Evolutionary conservation across 768 basidiomycete species (phyloP).

Genomic region (Suillus lakei): DNA sequence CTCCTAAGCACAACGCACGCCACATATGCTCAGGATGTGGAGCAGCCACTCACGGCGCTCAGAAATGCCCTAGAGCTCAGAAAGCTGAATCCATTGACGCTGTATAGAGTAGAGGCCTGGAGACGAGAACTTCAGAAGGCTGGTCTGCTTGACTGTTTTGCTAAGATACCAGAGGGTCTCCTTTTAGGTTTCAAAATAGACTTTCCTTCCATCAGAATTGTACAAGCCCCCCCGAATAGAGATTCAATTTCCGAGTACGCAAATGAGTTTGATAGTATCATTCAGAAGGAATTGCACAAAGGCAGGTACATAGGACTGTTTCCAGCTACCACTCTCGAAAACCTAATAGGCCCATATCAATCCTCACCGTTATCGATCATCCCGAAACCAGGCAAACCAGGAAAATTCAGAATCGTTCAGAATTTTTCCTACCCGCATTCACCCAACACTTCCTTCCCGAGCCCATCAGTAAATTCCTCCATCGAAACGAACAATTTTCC

Average conservation of each 20-base stretch:
- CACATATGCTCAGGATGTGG: constrained; percentile 52
- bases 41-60: constrained; percentile 33
- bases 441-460: not conserved
- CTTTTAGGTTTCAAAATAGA: constrained; percentile 12
- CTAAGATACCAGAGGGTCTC: constrained; percentile 1
- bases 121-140: not conserved
- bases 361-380: constrained; percentile 30
- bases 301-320: constrained; percentile 21
- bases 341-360: constrained; percentile 21
- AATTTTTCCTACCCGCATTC: constrained; percentile 39
- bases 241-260: constrained; percentile 6
- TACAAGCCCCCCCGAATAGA: constrained; percentile 18
- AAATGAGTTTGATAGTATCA: not conserved
- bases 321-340: constrained; percentile 19
- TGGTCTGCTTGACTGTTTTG: not conserved
- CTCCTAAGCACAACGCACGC: constrained; percentile 19
- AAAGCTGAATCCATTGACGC: constrained; percentile 3
- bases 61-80: constrained; percentile 14
- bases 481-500: constrained; percentile 41
- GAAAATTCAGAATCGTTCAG: constrained; percentile 40
- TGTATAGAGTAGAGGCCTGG: constrained; percentile 12
- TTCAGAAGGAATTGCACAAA: constrained; percentile 4
- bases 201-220: constrained; percentile 4
- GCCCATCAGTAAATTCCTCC: constrained; percentile 35
- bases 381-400: constrained; percentile 39